Conservation (phyloP, 2,329 filamentous ascomycete species). For the Penicillium freii region DNA sequence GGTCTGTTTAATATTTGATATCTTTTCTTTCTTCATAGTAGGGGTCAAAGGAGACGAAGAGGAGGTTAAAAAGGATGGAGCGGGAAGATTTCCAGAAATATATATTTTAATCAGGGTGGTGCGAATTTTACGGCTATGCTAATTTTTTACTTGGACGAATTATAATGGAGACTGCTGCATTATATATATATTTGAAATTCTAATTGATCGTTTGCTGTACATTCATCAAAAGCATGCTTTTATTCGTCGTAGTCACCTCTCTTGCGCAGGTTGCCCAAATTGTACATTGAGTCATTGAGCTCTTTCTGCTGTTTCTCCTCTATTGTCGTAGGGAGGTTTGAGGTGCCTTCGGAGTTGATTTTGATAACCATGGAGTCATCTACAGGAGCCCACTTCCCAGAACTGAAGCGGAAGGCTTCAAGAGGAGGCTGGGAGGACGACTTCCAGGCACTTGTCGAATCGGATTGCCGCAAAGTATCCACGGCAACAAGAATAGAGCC, state of each 20-base stretch:
- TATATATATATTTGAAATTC: not conserved
- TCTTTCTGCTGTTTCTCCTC: constrained; percentile 34
- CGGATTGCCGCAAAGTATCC: constrained; percentile 53
- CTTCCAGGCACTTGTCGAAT: constrained; percentile 48
- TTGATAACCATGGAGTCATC: constrained; percentile 20
- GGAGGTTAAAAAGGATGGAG: not conserved
- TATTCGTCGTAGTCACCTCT: constrained; percentile 14
- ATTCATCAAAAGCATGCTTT: constrained; percentile 21
- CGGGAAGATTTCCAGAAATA: not conserved
- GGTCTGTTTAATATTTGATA: not conserved
- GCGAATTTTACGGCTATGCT: not conserved
- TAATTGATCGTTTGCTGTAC: constrained; percentile 5
- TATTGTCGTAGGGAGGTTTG: constrained; percentile 22
- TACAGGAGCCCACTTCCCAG: constrained; percentile 25
- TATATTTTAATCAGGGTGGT: not conserved
- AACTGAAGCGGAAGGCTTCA: constrained; percentile 30
- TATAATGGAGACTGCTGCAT: not conserved
- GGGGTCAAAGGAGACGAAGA: not conserved
- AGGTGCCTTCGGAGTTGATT: constrained; percentile 35
- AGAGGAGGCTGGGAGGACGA: constrained; percentile 27
- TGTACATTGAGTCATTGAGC: constrained; percentile 39
- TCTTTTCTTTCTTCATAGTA: not conserved
- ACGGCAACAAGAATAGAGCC: constrained; percentile 50
- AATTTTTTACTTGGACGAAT: not conserved
- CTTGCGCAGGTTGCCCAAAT: constrained; percentile 44